A percentile compares a stretch with the other conserved stretches of the same genome.
phyloP scores from a whole-genome alignment of 2,329 filamentous ascomycete species.

The Botrytis squamosa region DNA sequence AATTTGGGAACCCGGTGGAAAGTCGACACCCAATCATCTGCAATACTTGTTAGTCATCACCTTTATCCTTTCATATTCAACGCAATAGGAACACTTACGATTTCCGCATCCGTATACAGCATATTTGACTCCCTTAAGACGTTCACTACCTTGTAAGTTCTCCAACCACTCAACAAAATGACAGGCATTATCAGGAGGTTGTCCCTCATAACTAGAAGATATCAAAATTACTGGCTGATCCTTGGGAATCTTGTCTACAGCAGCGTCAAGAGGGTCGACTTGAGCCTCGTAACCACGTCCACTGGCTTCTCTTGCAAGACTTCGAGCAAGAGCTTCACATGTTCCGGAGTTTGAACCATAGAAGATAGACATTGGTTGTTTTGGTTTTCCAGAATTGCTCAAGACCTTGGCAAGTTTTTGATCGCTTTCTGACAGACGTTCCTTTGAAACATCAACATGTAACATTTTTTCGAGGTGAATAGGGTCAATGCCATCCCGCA shows the following conservation, averaged over 20 bases:
- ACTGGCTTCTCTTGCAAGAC: conserved; percentile 58
- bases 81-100: conserved; percentile 33
- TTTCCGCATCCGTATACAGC: conserved; percentile 70
- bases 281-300: conserved; percentile 56
- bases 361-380: conserved; percentile 55
- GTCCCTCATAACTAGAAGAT: conserved; percentile 71
- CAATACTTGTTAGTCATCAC: conserved; percentile 23
- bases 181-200: conserved; percentile 69
- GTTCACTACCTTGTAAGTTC: conserved; percentile 36
- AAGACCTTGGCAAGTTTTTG: background rate
- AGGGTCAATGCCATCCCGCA: conserved; percentile 47
- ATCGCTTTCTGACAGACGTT: background rate
- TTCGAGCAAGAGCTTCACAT: conserved; percentile 67
- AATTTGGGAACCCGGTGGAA: conserved; percentile 67
- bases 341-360: conserved; percentile 76
- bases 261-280: conserved; percentile 59
- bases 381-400: conserved; percentile 1
- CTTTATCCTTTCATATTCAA: conserved; percentile 34
- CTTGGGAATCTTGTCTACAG: conserved; percentile 58
- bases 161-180: conserved; percentile 68
- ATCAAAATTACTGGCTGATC: conserved; percentile 64
- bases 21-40: conserved; percentile 55
- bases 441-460: conserved; percentile 22
- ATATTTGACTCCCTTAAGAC: conserved; percentile 58
- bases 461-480: conserved; percentile 45